Percentiles rank a stretch among this genome's conserved stretches.
phyloP scores from a whole-genome alignment of 352 stramenopile species.

The Blastocystis sp. region DNA sequence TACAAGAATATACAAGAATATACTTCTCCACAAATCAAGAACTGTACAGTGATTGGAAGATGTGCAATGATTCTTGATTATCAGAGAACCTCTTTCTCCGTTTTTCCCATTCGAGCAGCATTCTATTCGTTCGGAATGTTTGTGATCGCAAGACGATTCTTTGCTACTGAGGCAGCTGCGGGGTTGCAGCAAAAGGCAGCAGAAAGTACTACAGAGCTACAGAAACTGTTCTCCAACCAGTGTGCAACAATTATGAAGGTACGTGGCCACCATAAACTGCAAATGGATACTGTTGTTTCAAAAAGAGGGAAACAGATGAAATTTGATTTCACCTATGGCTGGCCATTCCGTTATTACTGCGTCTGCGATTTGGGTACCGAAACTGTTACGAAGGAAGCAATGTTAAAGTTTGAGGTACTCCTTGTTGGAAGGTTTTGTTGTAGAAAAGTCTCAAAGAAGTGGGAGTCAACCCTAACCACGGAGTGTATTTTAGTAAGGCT shows the following conservation, averaged over 20 bases:
- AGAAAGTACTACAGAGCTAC: background rate
- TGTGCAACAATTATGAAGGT: slow-evolving; percentile 23
- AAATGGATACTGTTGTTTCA: background rate
- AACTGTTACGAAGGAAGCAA: slow-evolving; percentile 29
- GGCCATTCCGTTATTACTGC: slow-evolving; percentile 28
- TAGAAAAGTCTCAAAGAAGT: background rate
- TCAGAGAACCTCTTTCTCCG: background rate
- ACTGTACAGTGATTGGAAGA: background rate
- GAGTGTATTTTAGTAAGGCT: slow-evolving; percentile 26
- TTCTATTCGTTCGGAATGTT: background rate
- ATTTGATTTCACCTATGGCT: slow-evolving; percentile 53
- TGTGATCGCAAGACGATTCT: slow-evolving; percentile 24
- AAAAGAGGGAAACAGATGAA: slow-evolving; percentile 22
- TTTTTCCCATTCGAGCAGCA: slow-evolving; percentile 1
- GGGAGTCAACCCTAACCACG: background rate
- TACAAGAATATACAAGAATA: background rate
- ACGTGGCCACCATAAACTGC: slow-evolving; percentile 16
- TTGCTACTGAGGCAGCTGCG: background rate
- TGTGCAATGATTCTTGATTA: background rate
- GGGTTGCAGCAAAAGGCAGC: background rate
- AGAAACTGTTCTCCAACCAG: slow-evolving; percentile 37
- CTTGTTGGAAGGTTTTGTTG: background rate
- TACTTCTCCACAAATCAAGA: background rate
- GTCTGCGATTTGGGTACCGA: slow-evolving; percentile 9
- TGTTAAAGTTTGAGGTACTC: background rate